phyloP scores from a whole-genome alignment of 768 basidiomycete genomes.

The Phlegmacium glaucopus region DNA sequence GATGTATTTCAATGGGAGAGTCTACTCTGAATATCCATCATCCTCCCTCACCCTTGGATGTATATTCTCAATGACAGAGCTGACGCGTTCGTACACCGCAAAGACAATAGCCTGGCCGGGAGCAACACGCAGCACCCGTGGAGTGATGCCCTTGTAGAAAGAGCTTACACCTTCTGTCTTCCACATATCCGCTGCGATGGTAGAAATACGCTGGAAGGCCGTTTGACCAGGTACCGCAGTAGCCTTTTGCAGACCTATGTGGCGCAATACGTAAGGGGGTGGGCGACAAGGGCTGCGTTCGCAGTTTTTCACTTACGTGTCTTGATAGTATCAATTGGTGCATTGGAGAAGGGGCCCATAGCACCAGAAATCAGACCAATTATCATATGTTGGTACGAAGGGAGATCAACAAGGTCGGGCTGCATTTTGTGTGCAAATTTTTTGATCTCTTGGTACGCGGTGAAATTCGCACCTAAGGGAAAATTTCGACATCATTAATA shows the following conservation, averaged over 20 bases:
- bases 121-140: slow-evolving; percentile 91
- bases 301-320: slow-evolving; percentile 58
- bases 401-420: slow-evolving; percentile 75
- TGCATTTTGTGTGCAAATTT: slow-evolving; percentile 74
- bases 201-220: slow-evolving; percentile 73
- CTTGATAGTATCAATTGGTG: slow-evolving; percentile 93
- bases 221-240: slow-evolving; percentile 69
- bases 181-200: slow-evolving; percentile 93
- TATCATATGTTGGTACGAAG: slow-evolving; percentile 93
- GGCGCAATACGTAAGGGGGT: slow-evolving; percentile 2
- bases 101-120: slow-evolving; percentile 98
- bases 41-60: slow-evolving; percentile 52
- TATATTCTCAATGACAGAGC: slow-evolving; percentile 67
- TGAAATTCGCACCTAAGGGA: slow-evolving; percentile 86
- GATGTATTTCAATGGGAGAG: not conserved
- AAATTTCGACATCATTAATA: slow-evolving; percentile 1
- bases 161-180: slow-evolving; percentile 80
- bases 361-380: slow-evolving; percentile 96
- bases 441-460: slow-evolving; percentile 96
- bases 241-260: slow-evolving; percentile 79
- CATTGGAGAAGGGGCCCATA: slow-evolving; percentile 98
- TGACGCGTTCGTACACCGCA: slow-evolving; percentile 92
- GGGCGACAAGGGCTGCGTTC: not conserved
- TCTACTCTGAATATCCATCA: slow-evolving; percentile 60
- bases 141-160: slow-evolving; percentile 99